Percentiles rank a stretch among this genome's conserved stretches.
Conservation (phyloP, 345 rosid species). For the Camelina sativa region DNA sequence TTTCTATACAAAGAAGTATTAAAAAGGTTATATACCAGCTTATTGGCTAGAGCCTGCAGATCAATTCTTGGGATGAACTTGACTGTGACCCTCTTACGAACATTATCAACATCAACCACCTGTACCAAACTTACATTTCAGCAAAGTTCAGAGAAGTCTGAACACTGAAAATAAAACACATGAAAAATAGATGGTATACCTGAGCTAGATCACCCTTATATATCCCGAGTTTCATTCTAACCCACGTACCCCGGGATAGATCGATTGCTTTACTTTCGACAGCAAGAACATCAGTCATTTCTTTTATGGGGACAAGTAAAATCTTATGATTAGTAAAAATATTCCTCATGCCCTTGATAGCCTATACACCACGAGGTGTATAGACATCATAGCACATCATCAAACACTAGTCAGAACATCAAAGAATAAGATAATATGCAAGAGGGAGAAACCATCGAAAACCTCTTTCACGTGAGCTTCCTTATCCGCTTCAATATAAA, state of each 20-base stretch:
- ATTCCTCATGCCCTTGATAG: slow-evolving; percentile 78
- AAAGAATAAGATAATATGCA: background rate
- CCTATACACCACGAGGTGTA: slow-evolving; percentile 53
- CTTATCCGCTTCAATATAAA: slow-evolving; percentile 83
- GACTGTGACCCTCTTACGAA: slow-evolving; percentile 79
- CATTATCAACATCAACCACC: slow-evolving; percentile 93
- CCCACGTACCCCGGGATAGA: slow-evolving; percentile 84
- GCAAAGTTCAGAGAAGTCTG: background rate
- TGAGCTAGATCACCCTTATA: slow-evolving; percentile 90
- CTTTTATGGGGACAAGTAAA: slow-evolving; percentile 83
- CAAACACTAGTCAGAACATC: background rate
- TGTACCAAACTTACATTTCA: slow-evolving; percentile 30
- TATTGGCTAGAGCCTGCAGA: slow-evolving; percentile 77
- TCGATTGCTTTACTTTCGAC: slow-evolving; percentile 86
- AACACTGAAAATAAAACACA: background rate
- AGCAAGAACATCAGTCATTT: slow-evolving; percentile 91
- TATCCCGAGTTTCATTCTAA: slow-evolving; percentile 86
- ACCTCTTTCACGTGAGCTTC: slow-evolving; percentile 97
- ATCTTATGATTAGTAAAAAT: slow-evolving; percentile 61
- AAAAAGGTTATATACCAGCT: slow-evolving; percentile 56
- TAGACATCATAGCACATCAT: background rate
- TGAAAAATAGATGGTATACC: slow-evolving; percentile 48
- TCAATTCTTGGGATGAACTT: slow-evolving; percentile 89
- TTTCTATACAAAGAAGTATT: background rate
- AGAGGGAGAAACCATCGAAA: background rate